A percentile compares a stretch with the other conserved stretches of the same genome.
Conservation (phyloP, 352 stramenopile genomes). For the Phytopythium delawarense region DNA sequence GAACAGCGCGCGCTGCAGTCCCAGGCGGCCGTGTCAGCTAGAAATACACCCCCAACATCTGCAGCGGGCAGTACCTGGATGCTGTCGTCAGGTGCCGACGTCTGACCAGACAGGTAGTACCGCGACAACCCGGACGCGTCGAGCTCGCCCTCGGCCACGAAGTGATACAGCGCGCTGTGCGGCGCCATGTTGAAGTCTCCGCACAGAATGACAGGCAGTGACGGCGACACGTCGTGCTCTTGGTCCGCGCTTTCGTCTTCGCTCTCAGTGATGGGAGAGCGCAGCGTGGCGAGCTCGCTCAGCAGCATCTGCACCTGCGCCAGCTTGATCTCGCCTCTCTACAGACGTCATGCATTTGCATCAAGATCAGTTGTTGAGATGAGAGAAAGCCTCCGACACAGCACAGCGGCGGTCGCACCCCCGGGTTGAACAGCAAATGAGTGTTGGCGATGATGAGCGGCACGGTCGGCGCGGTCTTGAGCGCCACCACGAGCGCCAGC, state of each 20-base stretch:
- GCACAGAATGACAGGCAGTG: slow-evolving; percentile 43
- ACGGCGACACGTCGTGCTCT: not conserved
- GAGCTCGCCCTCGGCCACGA: slow-evolving; percentile 39
- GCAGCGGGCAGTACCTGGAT: slow-evolving; percentile 13
- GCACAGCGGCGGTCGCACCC: slow-evolving; percentile 19
- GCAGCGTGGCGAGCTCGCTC: slow-evolving; percentile 23
- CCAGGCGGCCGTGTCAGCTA: slow-evolving; percentile 2
- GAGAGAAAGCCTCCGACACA: not conserved
- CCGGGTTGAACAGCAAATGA: slow-evolving; percentile 69
- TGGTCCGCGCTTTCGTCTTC: not conserved
- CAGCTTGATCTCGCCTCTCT: slow-evolving; percentile 69
- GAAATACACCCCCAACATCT: not conserved
- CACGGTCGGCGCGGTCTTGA: slow-evolving; percentile 11
- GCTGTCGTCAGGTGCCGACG: slow-evolving; percentile 10
- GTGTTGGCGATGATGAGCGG: slow-evolving; percentile 62
- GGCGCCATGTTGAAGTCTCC: slow-evolving; percentile 69
- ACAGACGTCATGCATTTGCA: too few species aligned
- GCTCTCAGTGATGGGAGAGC: not conserved
- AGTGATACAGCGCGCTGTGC: slow-evolving; percentile 63
- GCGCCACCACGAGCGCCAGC: slow-evolving; percentile 39
- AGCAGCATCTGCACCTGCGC: slow-evolving; percentile 53
- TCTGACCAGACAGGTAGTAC: slow-evolving; percentile 46
- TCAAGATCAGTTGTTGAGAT: not conserved
- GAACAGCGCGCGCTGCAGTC: slow-evolving; percentile 22
- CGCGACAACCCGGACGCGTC: slow-evolving; percentile 41